Percentiles rank a stretch among this genome's conserved stretches.
phyloP scores from a whole-genome alignment of 805 yeast species.

The Candida pseudofarinosa region DNA sequence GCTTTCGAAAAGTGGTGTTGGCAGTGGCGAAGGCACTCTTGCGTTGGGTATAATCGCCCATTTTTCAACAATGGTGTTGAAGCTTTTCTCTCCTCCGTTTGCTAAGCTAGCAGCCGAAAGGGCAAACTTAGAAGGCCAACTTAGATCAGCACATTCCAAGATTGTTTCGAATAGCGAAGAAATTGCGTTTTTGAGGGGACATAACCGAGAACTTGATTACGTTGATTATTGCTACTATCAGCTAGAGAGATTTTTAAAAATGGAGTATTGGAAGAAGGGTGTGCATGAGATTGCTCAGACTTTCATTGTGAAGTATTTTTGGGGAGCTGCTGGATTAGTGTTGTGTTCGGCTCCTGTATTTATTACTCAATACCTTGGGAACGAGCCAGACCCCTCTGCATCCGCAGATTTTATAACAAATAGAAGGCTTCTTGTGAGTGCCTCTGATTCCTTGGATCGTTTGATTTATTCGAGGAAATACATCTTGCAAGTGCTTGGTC shows the following conservation, averaged over 20 bases:
- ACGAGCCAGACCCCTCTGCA: slow-evolving; percentile 38
- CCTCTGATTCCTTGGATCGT: slow-evolving; percentile 85
- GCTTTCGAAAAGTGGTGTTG: slow-evolving; percentile 59
- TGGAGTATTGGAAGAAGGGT: slow-evolving; percentile 72
- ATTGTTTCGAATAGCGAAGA: slow-evolving; percentile 79
- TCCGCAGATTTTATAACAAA: slow-evolving; percentile 88
- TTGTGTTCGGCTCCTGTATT: slow-evolving; percentile 89
- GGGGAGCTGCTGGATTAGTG: slow-evolving; percentile 94
- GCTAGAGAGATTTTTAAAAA: slow-evolving; percentile 69
- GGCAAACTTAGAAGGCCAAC: slow-evolving; percentile 79
- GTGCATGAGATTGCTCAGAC: slow-evolving; percentile 82
- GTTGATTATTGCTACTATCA: slow-evolving; percentile 80
- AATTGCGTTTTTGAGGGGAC: slow-evolving; percentile 81
- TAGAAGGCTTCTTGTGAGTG: slow-evolving; percentile 75
- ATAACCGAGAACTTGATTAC: slow-evolving; percentile 68
- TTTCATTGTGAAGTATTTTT: slow-evolving; percentile 82
- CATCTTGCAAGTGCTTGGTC: slow-evolving; percentile 78
- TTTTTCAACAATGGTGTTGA: slow-evolving; percentile 67
- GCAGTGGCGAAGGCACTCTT: slow-evolving; percentile 73
- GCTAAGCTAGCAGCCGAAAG: slow-evolving; percentile 72
- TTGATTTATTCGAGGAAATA: slow-evolving; percentile 81
- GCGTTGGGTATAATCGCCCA: slow-evolving; percentile 78
- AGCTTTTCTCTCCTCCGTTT: slow-evolving; percentile 84
- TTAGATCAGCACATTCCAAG: slow-evolving; percentile 78
- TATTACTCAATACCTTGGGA: slow-evolving; percentile 50